These are phyloP conservation scores for Entomortierella beljakovae DNA, from an alignment of 192 early-diverging fungal species.

Conservation along the genomic window DNA sequence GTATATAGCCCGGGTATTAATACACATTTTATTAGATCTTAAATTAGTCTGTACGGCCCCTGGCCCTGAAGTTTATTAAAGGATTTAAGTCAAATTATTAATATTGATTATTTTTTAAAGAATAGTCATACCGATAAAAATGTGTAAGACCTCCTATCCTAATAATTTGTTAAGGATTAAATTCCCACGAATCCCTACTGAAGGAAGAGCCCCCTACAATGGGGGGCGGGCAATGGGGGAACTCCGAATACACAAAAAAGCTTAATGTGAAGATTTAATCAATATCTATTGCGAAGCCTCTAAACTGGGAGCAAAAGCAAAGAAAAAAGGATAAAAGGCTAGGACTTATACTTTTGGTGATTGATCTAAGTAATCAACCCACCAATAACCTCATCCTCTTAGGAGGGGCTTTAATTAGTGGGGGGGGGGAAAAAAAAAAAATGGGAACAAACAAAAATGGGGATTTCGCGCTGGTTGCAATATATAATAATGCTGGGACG, in stretches of 20 bases:
- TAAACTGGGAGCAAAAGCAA: conserved; percentile 1
- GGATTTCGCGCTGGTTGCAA: neutral
- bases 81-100: neutral
- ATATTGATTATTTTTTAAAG: neutral
- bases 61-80: neutral
- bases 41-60: too few species aligned
- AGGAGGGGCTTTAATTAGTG: neutral
- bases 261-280: neutral
- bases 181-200: neutral
- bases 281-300: neutral
- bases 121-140: neutral
- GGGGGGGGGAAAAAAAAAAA: too few species aligned
- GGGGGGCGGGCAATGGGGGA: too few species aligned
- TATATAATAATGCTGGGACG: too few species aligned
- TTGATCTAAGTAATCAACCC: neutral
- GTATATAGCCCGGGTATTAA: neutral
- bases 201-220: too few species aligned
- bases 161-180: neutral
- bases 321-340: neutral
- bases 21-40: neutral
- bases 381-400: neutral
- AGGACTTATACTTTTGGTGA: neutral
- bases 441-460: neutral
- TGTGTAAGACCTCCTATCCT: neutral
- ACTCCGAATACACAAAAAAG: neutral